Evolutionary conservation across 352 stramenopile species (phyloP).

Genomic region (Saprolegnia diclina): DNA sequence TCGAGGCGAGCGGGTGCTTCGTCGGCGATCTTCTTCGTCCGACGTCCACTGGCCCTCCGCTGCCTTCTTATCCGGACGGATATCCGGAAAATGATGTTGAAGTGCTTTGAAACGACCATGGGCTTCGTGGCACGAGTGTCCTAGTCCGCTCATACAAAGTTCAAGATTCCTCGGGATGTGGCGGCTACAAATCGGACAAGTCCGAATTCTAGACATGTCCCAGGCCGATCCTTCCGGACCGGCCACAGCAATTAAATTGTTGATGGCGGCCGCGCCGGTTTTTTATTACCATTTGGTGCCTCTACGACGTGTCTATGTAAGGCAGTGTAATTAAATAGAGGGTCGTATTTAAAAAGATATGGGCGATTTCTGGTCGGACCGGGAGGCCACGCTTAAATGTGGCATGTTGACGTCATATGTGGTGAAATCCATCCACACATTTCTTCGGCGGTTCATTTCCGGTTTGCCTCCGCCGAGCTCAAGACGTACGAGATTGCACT

Average conservation of each 20-base stretch:
- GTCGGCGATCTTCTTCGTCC: neutral
- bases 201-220: neutral
- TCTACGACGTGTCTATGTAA: neutral
- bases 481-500: slow-evolving; percentile 7
- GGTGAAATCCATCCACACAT: slow-evolving; percentile 2
- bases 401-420: slow-evolving; percentile 2
- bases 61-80: neutral
- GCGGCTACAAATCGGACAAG: neutral
- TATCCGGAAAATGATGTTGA: slow-evolving; percentile 3
- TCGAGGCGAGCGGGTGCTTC: too few relatives aligned
- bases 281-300: too few relatives aligned
- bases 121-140: neutral
- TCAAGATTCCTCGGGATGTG: too few relatives aligned
- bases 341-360: neutral
- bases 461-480: neutral
- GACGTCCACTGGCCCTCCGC: neutral
- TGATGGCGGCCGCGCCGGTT: too few relatives aligned
- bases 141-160: neutral
- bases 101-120: neutral
- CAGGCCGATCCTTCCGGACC: neutral
- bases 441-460: neutral
- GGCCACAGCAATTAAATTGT: too few relatives aligned
- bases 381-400: neutral
- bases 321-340: too few relatives aligned
- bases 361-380: neutral